Percentiles rank a stretch among this genome's conserved stretches.
Conservation (phyloP, 257 asterid genomes). For the Solanum acaule region DNA sequence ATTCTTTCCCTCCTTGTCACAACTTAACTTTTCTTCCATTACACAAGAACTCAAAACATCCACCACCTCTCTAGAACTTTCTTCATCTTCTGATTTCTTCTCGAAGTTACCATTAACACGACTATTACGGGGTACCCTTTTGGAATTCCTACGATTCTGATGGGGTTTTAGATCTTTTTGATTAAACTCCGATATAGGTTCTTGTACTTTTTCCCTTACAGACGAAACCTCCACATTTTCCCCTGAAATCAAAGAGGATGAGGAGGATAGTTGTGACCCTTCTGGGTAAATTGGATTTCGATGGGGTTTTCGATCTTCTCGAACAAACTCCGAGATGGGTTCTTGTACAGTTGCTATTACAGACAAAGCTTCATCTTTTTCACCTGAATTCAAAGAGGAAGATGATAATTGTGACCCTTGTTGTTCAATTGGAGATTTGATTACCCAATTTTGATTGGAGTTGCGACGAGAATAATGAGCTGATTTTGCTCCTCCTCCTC, state of each 20-base stretch:
- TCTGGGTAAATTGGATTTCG: neutral
- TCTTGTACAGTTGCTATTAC: neutral
- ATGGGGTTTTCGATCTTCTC: neutral
- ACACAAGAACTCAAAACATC: too few relatives aligned
- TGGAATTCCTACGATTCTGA: constrained; percentile 9
- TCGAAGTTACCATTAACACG: constrained; percentile 7
- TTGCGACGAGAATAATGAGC: neutral
- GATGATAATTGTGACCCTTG: neutral
- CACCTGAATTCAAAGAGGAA: neutral
- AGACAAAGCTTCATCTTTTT: neutral
- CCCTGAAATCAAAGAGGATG: neutral
- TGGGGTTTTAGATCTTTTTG: neutral
- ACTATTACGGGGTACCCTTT: constrained; percentile 6
- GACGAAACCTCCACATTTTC: neutral
- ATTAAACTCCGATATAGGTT: neutral
- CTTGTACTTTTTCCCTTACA: neutral
- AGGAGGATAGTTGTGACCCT: neutral
- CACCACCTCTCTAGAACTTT: neutral
- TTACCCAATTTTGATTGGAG: neutral
- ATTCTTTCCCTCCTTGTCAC: neutral
- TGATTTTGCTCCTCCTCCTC: neutral
- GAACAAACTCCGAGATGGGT: neutral
- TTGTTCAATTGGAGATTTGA: neutral
- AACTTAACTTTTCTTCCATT: constrained; percentile 1
- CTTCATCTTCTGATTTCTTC: constrained; percentile 5